Conservation (phyloP, 2,329 filamentous ascomycete species). For the Phoma sp. region DNA sequence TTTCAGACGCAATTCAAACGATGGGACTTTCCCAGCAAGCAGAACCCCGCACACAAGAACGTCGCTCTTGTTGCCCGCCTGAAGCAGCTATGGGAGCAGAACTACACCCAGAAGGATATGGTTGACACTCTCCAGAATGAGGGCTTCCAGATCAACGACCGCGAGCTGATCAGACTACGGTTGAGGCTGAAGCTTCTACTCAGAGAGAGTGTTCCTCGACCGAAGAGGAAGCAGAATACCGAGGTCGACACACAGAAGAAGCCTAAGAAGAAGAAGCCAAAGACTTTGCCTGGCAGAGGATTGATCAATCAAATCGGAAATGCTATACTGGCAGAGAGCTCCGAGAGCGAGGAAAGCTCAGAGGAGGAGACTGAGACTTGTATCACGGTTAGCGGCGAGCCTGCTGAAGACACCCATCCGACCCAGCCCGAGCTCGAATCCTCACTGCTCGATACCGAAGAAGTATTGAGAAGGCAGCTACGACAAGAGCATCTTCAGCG, state of each 20-base stretch:
- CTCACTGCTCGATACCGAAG: slow-evolving; percentile 28
- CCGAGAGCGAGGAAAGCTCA: slow-evolving; percentile 23
- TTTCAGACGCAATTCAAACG: slow-evolving; percentile 78
- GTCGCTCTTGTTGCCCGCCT: slow-evolving; percentile 70
- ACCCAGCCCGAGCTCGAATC: slow-evolving; percentile 12
- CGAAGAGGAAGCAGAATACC: slow-evolving; percentile 54
- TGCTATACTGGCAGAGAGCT: slow-evolving; percentile 34
- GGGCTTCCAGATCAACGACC: slow-evolving; percentile 74
- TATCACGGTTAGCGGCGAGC: slow-evolving; percentile 1
- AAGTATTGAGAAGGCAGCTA: slow-evolving; percentile 35
- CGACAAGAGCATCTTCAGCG: slow-evolving; percentile 55
- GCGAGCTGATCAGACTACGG: slow-evolving; percentile 73
- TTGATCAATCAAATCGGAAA: slow-evolving; percentile 38
- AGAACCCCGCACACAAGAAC: slow-evolving; percentile 75
- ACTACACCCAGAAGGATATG: slow-evolving; percentile 76
- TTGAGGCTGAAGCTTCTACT: slow-evolving; percentile 72
- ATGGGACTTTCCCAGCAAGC: slow-evolving; percentile 80
- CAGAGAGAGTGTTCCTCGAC: slow-evolving; percentile 58
- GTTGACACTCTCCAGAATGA: slow-evolving; percentile 71
- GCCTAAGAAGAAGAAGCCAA: slow-evolving; percentile 22
- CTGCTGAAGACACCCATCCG: slow-evolving; percentile 11
- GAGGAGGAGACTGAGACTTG: slow-evolving; percentile 15
- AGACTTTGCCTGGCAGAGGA: slow-evolving; percentile 21
- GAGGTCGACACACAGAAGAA: slow-evolving; percentile 18
- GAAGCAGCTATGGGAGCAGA: slow-evolving; percentile 78